Evolutionary conservation across 768 basidiomycete species (phyloP).

Genomic region (Coprinellus micaceus): DNA sequence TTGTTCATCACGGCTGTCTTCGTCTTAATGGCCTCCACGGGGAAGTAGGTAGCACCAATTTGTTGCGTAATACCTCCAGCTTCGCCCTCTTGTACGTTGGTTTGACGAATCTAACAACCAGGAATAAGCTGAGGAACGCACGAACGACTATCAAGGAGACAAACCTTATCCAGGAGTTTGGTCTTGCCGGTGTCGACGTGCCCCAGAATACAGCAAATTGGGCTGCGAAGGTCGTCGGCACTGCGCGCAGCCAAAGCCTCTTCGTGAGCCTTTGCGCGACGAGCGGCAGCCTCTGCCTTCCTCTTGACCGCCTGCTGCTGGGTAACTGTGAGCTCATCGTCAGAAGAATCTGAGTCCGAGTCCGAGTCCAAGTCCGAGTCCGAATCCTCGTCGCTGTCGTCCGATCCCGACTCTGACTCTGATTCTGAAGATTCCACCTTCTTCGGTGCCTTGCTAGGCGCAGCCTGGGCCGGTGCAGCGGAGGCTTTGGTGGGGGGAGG

Average conservation of each 20-base stretch:
- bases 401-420: constrained; percentile 40
- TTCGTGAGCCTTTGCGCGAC: constrained; percentile 74
- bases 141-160: constrained; percentile 14
- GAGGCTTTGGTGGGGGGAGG: constrained; percentile 20
- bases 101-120: constrained; percentile 85
- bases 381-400: constrained; percentile 41
- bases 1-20: constrained; percentile 95
- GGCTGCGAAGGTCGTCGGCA: constrained; percentile 89
- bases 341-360: constrained; percentile 40
- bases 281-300: constrained; percentile 83
- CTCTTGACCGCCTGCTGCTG: constrained; percentile 66
- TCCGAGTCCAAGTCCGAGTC: constrained; percentile 44
- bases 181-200: constrained; percentile 99
- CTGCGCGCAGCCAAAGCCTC: constrained; percentile 81
- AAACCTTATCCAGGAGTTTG: constrained; percentile 91
- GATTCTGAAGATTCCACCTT: constrained; percentile 32
- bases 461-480: constrained; percentile 20
- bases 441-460: constrained; percentile 21
- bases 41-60: constrained; percentile 99
- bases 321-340: constrained; percentile 63
- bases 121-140: background rate
- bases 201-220: constrained; percentile 98
- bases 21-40: constrained; percentile 85
- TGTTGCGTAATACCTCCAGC: constrained; percentile 99
- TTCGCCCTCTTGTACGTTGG: constrained; percentile 98